A percentile compares a stretch with the other conserved stretches of the same genome.
Evolutionary conservation across 1,139 yeast species (phyloP).

Genomic region (Sugiyamaella sp.): DNA sequence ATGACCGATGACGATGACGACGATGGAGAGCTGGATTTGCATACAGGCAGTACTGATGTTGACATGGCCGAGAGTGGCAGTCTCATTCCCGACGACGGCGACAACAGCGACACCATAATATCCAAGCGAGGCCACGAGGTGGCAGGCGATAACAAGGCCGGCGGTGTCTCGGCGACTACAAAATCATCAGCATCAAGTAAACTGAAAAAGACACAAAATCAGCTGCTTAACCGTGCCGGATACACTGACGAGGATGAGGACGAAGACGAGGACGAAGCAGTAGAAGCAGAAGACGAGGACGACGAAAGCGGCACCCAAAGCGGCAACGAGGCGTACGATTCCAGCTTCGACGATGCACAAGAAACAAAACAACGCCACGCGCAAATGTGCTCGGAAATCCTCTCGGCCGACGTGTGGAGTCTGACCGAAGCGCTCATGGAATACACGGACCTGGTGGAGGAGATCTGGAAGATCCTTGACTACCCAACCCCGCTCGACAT

Average conservation of each 20-base stretch:
- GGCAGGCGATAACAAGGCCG: conserved; percentile 35
- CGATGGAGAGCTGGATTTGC: conserved; percentile 16
- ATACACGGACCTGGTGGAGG: conserved; percentile 61
- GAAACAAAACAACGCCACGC: conserved; percentile 63
- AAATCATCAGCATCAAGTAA: conserved; percentile 11
- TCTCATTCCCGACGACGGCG: background rate
- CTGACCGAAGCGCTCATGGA: conserved; percentile 91
- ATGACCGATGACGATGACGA: conserved; percentile 14
- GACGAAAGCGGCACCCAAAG: conserved; percentile 34
- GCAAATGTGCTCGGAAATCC: conserved; percentile 85
- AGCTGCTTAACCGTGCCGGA: conserved; percentile 9
- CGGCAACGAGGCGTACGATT: conserved; percentile 32
- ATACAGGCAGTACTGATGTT: conserved; percentile 8
- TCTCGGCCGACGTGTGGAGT: conserved; percentile 94
- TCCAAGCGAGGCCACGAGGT: conserved; percentile 9
- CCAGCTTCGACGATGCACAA: conserved; percentile 32
- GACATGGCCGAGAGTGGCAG: conserved; percentile 8
- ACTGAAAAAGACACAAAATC: conserved; percentile 5
- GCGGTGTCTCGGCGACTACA: background rate
- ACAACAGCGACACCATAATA: background rate
- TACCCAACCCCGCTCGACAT: conserved; percentile 66
- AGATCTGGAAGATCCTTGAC: conserved; percentile 81
- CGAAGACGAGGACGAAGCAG: conserved; percentile 35
- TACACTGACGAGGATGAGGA: conserved; percentile 24
- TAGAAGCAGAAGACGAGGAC: conserved; percentile 35